A percentile compares a stretch with the other conserved stretches of the same genome.
phyloP scores from a whole-genome alignment of 805 yeast genomes.

The Scheffersomyces amazonensis region DNA sequence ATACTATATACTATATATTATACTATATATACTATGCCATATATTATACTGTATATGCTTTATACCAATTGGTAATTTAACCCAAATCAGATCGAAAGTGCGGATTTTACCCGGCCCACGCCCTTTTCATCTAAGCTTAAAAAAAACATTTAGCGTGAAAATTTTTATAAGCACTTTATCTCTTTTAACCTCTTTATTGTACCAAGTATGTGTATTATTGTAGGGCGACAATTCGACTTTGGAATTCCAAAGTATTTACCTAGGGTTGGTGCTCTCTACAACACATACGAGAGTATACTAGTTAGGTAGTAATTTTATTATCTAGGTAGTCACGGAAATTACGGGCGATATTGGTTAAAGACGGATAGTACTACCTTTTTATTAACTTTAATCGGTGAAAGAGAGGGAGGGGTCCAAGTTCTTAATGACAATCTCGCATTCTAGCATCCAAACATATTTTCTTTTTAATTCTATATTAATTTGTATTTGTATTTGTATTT shows the following conservation, averaged over 20 bases:
- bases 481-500: not conserved
- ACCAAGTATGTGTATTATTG: conserved; percentile 49
- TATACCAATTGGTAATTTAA: no score
- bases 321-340: conserved; percentile 37
- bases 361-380: not conserved
- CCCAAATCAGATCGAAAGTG: no score
- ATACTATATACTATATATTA: no score
- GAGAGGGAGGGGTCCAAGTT: not conserved
- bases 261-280: conserved; percentile 48
- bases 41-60: no score
- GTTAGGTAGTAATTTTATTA: conserved; percentile 13
- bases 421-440: conserved; percentile 27
- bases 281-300: conserved; percentile 46
- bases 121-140: no score
- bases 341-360: conserved; percentile 34
- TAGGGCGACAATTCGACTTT: conserved; percentile 36
- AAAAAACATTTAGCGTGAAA: no score
- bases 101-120: no score
- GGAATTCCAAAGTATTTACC: conserved; percentile 19
- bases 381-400: not conserved
- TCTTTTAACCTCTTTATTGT: conserved; percentile 30
- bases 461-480: not conserved
- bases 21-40: no score
- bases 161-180: no score
- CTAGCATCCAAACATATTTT: conserved; percentile 41